Base-by-base conservation (phyloP, 2,329 filamentous ascomycete species). In the Penicillium sp. region DNA sequence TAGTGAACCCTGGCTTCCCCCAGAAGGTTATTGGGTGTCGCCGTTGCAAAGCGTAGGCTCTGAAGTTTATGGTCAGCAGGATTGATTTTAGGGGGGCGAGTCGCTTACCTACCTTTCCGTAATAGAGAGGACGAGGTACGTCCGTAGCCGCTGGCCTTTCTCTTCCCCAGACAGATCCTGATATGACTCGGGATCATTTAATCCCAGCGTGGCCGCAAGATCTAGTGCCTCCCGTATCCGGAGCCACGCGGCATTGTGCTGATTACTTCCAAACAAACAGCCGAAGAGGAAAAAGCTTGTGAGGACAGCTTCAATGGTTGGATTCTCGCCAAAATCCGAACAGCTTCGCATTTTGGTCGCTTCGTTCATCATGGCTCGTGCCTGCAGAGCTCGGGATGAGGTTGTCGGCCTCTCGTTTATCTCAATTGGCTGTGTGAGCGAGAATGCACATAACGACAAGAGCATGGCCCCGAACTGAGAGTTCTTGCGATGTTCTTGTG, bases 281-380 rank as follows among this genome's bases (percentile, higher is more conserved):
- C 83, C 87, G 65, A 89, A 92, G 24, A 92, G 72, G 72, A 92
- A 91, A 72, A 89, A 91, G 63, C 87, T 90, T 20, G 88, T 90
- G 56, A 86, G 84, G 20, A 77, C 71, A 0, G 74, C 72, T 46
- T 72, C 70, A 13, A 78, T 67, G 1, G 75, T 76, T 1, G 76
- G 75, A 35, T 72, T 65, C 47, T 77, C 76, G 3, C 71, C 71
- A 50, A 74, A 74, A 42, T 77, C 75, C 14, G 73, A 76, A 11
- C 70, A 72, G 42, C 74, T 74, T 24, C 75, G 70, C 74, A 78
- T 77, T 51, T 73, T 76, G 26, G 73, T 76, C 8, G 74, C 74
- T 57, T 77, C 75, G 24, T 75, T 63, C 66, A 78, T 74, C 61
- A 78, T 74, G 51, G 72, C 69, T 16, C 74, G 68, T 20, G 75